Evolutionary conservation across 345 rosid species (phyloP), one percentile per base, ranked within the genome.

Genomic region (Adansonia digitata): DNA sequence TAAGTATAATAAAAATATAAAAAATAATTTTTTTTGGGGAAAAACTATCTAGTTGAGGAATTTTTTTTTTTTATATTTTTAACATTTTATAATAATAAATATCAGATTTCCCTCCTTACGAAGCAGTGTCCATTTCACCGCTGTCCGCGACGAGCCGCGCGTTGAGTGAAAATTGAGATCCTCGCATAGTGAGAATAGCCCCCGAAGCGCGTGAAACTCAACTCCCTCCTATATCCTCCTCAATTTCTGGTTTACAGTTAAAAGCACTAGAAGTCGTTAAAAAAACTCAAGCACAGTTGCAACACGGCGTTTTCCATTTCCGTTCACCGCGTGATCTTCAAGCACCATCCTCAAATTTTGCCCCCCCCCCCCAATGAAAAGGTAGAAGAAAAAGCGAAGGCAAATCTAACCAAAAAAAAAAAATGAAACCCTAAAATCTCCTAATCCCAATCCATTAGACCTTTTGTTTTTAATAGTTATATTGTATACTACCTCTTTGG

Each of bases 271-370:
- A 55, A 72, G 66, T 26, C 40, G 65, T 72, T 56, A 37, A 53
- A 56, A 72, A 15, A 40, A n/a, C n/a, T 56, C 39, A 68, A 15
- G 57, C 15, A 17, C 59, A 13, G 27, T 69, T 69, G 27, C 17
- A 48, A 18, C 59, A 31, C 73, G 31, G 59, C 27, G 60, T n/a
- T 69, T 69, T 69, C 60, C 27, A 49, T 74, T 63, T 63, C 63
- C 37, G 49, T 65, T 26, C 52, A 75, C 49, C 51, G 64, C 72
- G 72, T 75, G 72, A 75, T 65, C 77, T 52, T 13, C 22, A 37
- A 74, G 63, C 62, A 31, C 57, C 18, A 31, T 22, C 71, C 60
- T 20, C 59, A 53, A 49, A 14, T 8, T 29, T 73, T 20, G 20
- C 63, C 43, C n/a, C n/a, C n/a, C n/a, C n/a, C n/a, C n/a, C n/a